Base-by-base conservation (phyloP, 495 filamentous ascomycete genomes). In the Aspergillus hancockii region DNA sequence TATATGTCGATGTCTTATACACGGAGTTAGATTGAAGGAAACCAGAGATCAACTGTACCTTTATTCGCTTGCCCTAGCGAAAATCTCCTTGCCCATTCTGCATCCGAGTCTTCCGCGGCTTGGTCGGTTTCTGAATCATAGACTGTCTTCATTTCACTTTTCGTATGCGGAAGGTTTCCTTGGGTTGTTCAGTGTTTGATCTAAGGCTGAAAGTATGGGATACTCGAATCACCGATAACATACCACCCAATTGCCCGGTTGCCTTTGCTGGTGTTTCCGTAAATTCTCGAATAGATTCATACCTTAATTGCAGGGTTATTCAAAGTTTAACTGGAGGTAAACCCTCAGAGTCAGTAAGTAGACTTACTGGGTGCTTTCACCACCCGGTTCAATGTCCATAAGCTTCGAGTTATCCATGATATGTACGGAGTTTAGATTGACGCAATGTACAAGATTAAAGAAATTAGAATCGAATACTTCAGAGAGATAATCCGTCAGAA, bases 381-480 rank as follows among this genome's bases (percentile, higher is more conserved):
- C 87, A 58, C 87, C 87, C 38, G 82, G 79, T 57, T 80, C 80
- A 36, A 81, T 86, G 61, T 87, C 81, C 73, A 88, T 77, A 6
- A 89, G 72, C 60, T 74, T 72, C 10, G 73, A 52, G 34, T 75
- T 66, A 8, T 67, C 62, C 74, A 77, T 75, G 3, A 43, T 63
- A 49, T 47, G 19, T 28, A 28, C 32, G 1, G 1, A 25, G 34
- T 23, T 4, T 28, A 7, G 25, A 3, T 28, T 28, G 7, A 28
- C 25, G 25, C 25, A 28, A 28, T 28, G 7, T 28, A 28, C 25
- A n/a, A n/a, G n/a, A n/a, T n/a, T n/a, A n/a, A n/a, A n/a, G n/a
- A n/a, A n/a, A n/a, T n/a, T n/a, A n/a, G n/a, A n/a, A n/a, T n/a
- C n/a, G n/a, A n/a, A n/a, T n/a, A n/a, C n/a, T n/a, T n/a, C n/a